Evolutionary conservation across 768 basidiomycete species (phyloP), one percentile per base, ranked within the genome.

Genomic region (Boletus vermiculosoides): DNA sequence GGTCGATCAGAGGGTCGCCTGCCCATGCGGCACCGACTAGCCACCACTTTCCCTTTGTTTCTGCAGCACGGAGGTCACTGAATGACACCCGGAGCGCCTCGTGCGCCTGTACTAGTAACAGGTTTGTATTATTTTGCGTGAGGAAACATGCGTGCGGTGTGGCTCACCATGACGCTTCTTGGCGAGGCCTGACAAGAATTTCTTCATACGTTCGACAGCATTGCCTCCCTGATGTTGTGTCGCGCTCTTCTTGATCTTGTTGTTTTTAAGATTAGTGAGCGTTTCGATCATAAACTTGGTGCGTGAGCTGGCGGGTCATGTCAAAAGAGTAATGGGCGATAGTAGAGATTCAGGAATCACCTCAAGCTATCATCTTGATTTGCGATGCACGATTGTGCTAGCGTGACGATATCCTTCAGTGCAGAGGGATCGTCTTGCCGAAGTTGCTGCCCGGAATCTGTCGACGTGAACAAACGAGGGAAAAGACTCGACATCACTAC

Each of bases 31-130:
- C 93, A 18, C 96, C 97, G 36, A 98, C 92, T 2, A 98, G 80
- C 96, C 97, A 98, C 97, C 97, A 98, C 75, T 97, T 97, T 5
- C 95, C 97, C 67, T 86, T 90, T 12, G 81, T 89, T 54, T 92
- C 85, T 1, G 93, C 87, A 0, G 85, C 83, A 57, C 83, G 90
- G 6, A 98, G 80, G 72, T 98, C 96, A n/a, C 79, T 78, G 23
- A 98, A 77, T 0, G 90, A 86, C 1, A 97, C 85, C 8, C 94
- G 87, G 9, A 99, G 78, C 0, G 94, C 87, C 45, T 98, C 97
- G 65, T 92, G 85, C 0, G 86, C 83, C 50, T 87, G 77, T 7
- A 93, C 94, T 95, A 56, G 16, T 7, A n/a, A 58, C 56, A 30
- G 28, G 50, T 45, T 50, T n/a, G 48, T 37, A 30, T 55, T 15